Evolutionary conservation across 768 basidiomycete genomes (phyloP), one percentile per base, ranked within the genome.

Genomic region (Tricholoma sp.): DNA sequence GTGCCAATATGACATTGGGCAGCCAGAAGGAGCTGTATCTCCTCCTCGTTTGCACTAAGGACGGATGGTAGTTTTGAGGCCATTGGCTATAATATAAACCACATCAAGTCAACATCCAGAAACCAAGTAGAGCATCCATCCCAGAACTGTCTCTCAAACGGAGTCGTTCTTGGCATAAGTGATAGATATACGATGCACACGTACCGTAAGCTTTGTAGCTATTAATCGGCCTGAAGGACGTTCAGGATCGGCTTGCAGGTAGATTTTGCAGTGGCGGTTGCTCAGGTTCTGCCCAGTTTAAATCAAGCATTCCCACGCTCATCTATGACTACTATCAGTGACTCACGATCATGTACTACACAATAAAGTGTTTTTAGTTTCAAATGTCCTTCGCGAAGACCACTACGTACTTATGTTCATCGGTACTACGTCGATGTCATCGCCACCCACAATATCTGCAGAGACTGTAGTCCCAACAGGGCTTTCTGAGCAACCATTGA

Each of bases 1-100:
- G 89, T 93, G 71, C 95, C 96, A 62, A 98, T 89, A 72, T 98
- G 96, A 74, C 86, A 89, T 80, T 98, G 92, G 19, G 97, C 97
- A 69, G 94, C 87, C 60, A 98, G 82, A 69, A 98, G 83, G 65
- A 93, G 85, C 76, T 91, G 91, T 66, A 98, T 95, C 76, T 98
- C 96, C 79, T 98, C 95, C 76, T 98, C 95, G 55, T 94, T 95
- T 46, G 94, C 91, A 71, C 86, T 86, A 68, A 99, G 85, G 65
- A 90, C 83, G 68, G 94, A 88, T 67, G 96, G 96, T 65, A 98
- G 83, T 84, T 97, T 97, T 72, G 92, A 92, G 68, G 90, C 76
- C 82, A 83, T 83, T 46, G 58, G 71, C 78, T 61, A 66, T 63
- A 65, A 66, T 68, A 75, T 72, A 74, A 73, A 61, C 62, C 62